Evolutionary conservation across 1,284 basidiomycete genomes (phyloP), one percentile per base, ranked within the genome.

Genomic region (Macrocybe sp.): DNA sequence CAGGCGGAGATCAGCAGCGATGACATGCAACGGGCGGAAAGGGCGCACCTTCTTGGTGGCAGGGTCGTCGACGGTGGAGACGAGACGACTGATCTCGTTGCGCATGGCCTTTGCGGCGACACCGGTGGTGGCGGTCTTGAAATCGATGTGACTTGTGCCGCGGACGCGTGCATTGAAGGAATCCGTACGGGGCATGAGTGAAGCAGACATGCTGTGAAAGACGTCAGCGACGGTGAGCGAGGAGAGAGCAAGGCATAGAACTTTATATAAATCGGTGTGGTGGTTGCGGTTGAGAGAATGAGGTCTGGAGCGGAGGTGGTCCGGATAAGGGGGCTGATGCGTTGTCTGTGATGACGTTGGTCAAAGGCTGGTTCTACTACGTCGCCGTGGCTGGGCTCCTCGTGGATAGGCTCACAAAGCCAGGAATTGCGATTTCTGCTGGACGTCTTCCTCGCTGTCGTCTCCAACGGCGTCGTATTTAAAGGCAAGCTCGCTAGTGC

Each of bases 31-130:
- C n/a, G 41, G 16, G 64, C 79, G 54, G 53, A 39, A 6, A n/a
- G 41, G 16, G 64, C 79, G 54, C 53, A 93, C 94, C 84, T 89
- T 92, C 73, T 88, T 89, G 53, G 87, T 85, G 41, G 75, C 68
- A 37, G 81, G 78, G 62, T 97, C 91, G 55, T 82, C 75, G 63
- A 92, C 87, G 55, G 84, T 85, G 61, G 75, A 75, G 62, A 98
- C 92, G 78, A 99, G 88, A 63, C 83, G 83, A 69, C 91, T 90
- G 72, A 99, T 87, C 77, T 99, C 96, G 66, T 98, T 97, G 75
- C 93, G 87, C 97, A 98, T 98, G 51, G 94, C 81, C 76, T 97
- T 98, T 59, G 94, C 92, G 36, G 94, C 89, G 60, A 99, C 90
- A 59, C 96, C 96, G 42, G 96, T 98, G 49, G 95, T 97, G 56